Conservation (phyloP, 768 basidiomycete genomes). For the Suillus placidus region DNA sequence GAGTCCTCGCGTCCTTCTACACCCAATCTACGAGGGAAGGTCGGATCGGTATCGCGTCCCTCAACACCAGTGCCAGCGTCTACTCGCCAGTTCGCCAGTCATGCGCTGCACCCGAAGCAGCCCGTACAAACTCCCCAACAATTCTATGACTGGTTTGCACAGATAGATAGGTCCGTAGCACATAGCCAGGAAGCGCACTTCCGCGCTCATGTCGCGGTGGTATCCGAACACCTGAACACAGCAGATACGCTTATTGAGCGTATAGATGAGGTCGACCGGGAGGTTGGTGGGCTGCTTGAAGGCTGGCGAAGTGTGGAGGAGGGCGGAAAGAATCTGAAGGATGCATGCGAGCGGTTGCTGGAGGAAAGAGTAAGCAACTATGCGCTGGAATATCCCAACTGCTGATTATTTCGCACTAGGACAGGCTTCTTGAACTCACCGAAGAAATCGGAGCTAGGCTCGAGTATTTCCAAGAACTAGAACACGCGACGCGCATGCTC, state of each 20-base stretch:
- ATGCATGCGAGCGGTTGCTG: slow-evolving; percentile 86
- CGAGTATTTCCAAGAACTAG: slow-evolving; percentile 94
- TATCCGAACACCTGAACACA: slow-evolving; percentile 73
- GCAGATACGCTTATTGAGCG: slow-evolving; percentile 76
- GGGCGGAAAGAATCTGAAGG: slow-evolving; percentile 87
- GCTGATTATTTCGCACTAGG: slow-evolving; percentile 45
- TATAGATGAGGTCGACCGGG: slow-evolving; percentile 71
- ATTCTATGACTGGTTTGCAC: slow-evolving; percentile 95
- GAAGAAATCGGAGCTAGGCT: slow-evolving; percentile 81
- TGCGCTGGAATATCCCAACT: background rate
- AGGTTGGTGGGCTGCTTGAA: slow-evolving; percentile 81
- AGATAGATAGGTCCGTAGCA: slow-evolving; percentile 87
- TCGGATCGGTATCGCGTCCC: slow-evolving; percentile 46
- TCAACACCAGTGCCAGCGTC: slow-evolving; percentile 39
- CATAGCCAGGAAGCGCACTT: slow-evolving; percentile 95
- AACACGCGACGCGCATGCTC: slow-evolving; percentile 89
- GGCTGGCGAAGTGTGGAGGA: slow-evolving; percentile 90
- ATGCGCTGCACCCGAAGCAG: slow-evolving; percentile 71
- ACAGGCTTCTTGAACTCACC: slow-evolving; percentile 73
- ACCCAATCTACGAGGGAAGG: slow-evolving; percentile 44
- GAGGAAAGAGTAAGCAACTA: slow-evolving; percentile 76
- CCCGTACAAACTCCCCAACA: slow-evolving; percentile 91
- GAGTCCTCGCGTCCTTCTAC: slow-evolving; percentile 35
- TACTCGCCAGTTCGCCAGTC: slow-evolving; percentile 32
- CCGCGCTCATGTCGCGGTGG: slow-evolving; percentile 76